Evolutionary conservation across 176 grass and related monocot genomes (phyloP).

Genomic region (Saccharum spontaneum): DNA sequence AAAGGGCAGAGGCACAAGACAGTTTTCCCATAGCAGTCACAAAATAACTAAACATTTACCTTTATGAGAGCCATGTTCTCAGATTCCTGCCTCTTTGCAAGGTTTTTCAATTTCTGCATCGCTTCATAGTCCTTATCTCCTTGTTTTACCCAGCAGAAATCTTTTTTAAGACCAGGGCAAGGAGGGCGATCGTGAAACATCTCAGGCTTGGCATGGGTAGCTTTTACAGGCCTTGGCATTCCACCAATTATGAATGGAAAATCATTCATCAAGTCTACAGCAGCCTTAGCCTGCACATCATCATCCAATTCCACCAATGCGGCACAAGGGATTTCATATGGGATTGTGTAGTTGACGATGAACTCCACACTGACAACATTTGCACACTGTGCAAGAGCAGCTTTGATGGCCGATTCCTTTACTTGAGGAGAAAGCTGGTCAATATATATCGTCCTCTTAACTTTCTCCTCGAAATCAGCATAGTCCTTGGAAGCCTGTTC

Average conservation of each 20-base stretch:
- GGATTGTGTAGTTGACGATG: slow-evolving; percentile 62
- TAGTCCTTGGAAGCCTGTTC: slow-evolving; percentile 42
- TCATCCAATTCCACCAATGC: slow-evolving; percentile 50
- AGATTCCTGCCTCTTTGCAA: slow-evolving; percentile 50
- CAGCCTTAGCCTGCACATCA: slow-evolving; percentile 33
- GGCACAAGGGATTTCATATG: slow-evolving; percentile 39
- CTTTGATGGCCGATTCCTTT: slow-evolving; percentile 40
- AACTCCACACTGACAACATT: slow-evolving; percentile 52
- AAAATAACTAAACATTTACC: slow-evolving; percentile 38
- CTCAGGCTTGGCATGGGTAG: slow-evolving; percentile 23
- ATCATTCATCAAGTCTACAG: slow-evolving; percentile 42
- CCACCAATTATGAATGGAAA: slow-evolving; percentile 69
- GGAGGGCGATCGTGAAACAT: slow-evolving; percentile 53
- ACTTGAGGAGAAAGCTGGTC: slow-evolving; percentile 65
- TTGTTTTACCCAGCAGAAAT: slow-evolving; percentile 39
- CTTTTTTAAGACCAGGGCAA: slow-evolving; percentile 40
- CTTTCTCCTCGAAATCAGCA: slow-evolving; percentile 50
- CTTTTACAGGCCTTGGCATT: slow-evolving; percentile 62
- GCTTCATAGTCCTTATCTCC: slow-evolving; percentile 38
- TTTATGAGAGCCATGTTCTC: slow-evolving; percentile 58
- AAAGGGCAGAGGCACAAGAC: background rate
- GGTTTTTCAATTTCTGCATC: slow-evolving; percentile 34
- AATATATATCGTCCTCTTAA: slow-evolving; percentile 51
- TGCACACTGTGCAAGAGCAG: slow-evolving; percentile 60
- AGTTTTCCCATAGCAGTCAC: background rate